These are phyloP conservation scores for Podospora conica DNA, from an alignment of 495 filamentous ascomycete species.

Conservation along the genomic window DNA sequence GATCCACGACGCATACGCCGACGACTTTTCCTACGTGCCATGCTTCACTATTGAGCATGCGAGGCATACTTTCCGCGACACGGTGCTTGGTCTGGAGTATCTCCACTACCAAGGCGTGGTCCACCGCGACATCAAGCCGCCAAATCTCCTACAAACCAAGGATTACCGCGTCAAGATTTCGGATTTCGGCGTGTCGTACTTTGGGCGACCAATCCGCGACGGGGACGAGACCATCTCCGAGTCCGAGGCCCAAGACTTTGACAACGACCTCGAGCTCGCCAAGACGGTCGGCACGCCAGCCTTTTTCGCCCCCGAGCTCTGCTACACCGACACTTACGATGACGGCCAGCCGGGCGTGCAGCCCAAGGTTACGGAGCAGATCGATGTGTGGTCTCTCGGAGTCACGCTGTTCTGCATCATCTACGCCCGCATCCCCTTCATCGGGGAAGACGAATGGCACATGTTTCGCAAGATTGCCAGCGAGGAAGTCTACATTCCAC, in stretches of 20 bases:
- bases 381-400: constrained; percentile 96
- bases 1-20: constrained; percentile 57
- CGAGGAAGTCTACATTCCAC: constrained; percentile 82
- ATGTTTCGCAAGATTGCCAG: constrained; percentile 88
- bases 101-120: constrained; percentile 95
- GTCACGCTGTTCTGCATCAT: constrained; percentile 94
- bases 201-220: constrained; percentile 73
- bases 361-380: constrained; percentile 55
- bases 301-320: constrained; percentile 98
- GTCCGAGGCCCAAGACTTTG: constrained; percentile 74
- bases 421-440: constrained; percentile 87
- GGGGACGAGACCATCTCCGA: constrained; percentile 76
- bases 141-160: constrained; percentile 86
- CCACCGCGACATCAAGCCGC: constrained; percentile 97
- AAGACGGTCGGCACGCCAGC: constrained; percentile 97
- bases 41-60: constrained; percentile 81
- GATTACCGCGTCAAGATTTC: constrained; percentile 93
- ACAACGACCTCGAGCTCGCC: constrained; percentile 87
- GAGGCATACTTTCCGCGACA: constrained; percentile 85
- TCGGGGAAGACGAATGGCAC: constrained; percentile 81
- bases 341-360: constrained; percentile 27
- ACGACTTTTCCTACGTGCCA: constrained; percentile 84
- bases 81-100: constrained; percentile 89
- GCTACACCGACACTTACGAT: constrained; percentile 61
- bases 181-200: constrained; percentile 98